Evolutionary conservation across 2,329 filamentous ascomycete genomes (phyloP).

Genomic region (Xylariaceae sp.): DNA sequence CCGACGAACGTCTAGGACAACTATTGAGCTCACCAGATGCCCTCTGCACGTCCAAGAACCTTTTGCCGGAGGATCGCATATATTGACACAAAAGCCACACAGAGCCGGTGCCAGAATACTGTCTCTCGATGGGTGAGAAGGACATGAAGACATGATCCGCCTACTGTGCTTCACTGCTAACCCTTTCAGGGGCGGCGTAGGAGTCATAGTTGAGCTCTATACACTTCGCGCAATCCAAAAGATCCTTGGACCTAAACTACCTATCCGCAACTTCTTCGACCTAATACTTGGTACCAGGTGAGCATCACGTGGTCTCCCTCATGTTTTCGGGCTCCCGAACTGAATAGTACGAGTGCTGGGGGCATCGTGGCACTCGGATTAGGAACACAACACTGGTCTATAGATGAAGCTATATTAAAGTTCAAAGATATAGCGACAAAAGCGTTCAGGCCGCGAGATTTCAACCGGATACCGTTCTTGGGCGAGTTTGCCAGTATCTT

Average conservation of each 20-base stretch:
- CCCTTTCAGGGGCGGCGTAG: not conserved
- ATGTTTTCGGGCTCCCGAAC: not conserved
- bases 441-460: conserved; percentile 27
- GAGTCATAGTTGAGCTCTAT: not conserved
- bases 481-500: conserved; percentile 28
- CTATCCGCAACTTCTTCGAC: not conserved
- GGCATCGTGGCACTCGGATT: not conserved
- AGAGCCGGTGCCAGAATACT: not conserved
- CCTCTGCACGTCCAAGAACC: not conserved
- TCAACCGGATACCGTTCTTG: conserved; percentile 28
- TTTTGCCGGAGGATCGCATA: not conserved
- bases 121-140: conserved; percentile 13
- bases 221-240: not conserved
- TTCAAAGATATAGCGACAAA: conserved; percentile 30
- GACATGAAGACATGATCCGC: not conserved
- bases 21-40: not conserved
- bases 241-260: not conserved
- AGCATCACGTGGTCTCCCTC: not conserved
- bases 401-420: conserved; percentile 18
- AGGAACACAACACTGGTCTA: not conserved
- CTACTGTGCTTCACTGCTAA: not conserved
- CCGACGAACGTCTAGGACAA: not conserved
- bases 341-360: not conserved
- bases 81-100: not conserved
- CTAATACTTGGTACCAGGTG: not conserved